Conservation (phyloP, 83 land plant genomes). For the Picea abies region DNA sequence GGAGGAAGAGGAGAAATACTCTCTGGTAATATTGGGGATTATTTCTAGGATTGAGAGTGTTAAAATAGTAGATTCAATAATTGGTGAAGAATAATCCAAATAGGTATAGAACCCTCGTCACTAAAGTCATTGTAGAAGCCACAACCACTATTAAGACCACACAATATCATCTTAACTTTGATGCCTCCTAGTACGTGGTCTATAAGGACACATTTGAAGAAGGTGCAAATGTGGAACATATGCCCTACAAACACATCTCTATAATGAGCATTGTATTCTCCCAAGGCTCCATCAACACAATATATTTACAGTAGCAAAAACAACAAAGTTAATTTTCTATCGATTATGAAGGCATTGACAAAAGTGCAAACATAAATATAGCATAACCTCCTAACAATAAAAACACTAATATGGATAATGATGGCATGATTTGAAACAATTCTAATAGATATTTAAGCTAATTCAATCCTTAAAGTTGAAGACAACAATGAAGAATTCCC, state of each 20-base stretch:
- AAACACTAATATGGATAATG: too few species aligned
- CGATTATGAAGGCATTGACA: too few species aligned
- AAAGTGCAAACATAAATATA: too few species aligned
- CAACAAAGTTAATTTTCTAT: neutral
- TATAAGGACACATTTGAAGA: conserved; percentile 60
- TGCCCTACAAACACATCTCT: conserved; percentile 73
- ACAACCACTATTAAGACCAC: conserved; percentile 46
- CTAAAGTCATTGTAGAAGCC: conserved; percentile 51
- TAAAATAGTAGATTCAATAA: conserved; percentile 23
- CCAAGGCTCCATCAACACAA: conserved; percentile 63
- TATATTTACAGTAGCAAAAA: conserved; percentile 66
- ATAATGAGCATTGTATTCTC: conserved; percentile 61
- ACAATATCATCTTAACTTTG: conserved; percentile 25
- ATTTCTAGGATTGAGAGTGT: too few species aligned
- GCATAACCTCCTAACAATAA: too few species aligned
- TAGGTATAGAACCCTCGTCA: conserved; percentile 46
- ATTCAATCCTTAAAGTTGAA: too few species aligned
- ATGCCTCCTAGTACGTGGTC: conserved; percentile 54
- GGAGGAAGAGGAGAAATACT: too few species aligned
- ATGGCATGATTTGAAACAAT: too few species aligned
- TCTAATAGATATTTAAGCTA: too few species aligned
- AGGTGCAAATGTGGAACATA: conserved; percentile 45
- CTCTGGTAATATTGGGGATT: too few species aligned
- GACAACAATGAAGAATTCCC: too few species aligned
- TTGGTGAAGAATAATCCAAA: conserved; percentile 55